Conservation (phyloP, 2,329 filamentous ascomycete species). For the Elsinoe ampelina region DNA sequence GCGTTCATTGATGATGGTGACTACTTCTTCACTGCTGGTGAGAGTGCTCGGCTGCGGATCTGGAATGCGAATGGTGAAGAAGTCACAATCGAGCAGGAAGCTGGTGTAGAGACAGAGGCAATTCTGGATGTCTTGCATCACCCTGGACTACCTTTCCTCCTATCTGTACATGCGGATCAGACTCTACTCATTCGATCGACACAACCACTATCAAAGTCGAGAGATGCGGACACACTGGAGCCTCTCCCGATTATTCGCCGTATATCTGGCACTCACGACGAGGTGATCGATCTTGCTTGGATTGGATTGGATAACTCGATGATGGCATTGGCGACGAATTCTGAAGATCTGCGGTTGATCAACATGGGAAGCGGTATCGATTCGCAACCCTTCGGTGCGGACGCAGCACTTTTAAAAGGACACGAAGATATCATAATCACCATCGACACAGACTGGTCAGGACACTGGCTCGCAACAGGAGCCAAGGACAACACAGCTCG, state of each 20-base stretch:
- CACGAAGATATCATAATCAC: constrained; percentile 95
- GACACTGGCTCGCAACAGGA: constrained; percentile 90
- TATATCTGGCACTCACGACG: constrained; percentile 93
- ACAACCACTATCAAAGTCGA: constrained; percentile 29
- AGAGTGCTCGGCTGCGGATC: constrained; percentile 70
- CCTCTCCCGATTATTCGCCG: constrained; percentile 57
- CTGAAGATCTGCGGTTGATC: constrained; percentile 82
- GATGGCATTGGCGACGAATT: constrained; percentile 86
- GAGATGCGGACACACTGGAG: constrained; percentile 38
- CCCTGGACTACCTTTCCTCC: constrained; percentile 55
- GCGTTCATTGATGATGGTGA: constrained; percentile 66
- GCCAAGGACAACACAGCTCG: constrained; percentile 94
- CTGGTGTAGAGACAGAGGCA: constrained; percentile 50
- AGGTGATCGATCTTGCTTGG: constrained; percentile 90
- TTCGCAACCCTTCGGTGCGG: constrained; percentile 71
- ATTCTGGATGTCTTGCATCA: constrained; percentile 66
- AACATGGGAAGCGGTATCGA: constrained; percentile 46
- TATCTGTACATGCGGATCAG: constrained; percentile 83
- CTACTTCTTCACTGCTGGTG: constrained; percentile 74
- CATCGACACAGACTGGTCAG: constrained; percentile 91
- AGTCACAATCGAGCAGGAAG: constrained; percentile 63
- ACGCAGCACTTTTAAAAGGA: constrained; percentile 75
- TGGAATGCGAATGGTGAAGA: constrained; percentile 76
- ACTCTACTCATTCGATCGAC: constrained; percentile 68
- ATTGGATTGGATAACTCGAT: constrained; percentile 70